Evolutionary conservation across 1,284 basidiomycete genomes (phyloP), one percentile per base, ranked within the genome.

Genomic region (Ustilago curta): DNA sequence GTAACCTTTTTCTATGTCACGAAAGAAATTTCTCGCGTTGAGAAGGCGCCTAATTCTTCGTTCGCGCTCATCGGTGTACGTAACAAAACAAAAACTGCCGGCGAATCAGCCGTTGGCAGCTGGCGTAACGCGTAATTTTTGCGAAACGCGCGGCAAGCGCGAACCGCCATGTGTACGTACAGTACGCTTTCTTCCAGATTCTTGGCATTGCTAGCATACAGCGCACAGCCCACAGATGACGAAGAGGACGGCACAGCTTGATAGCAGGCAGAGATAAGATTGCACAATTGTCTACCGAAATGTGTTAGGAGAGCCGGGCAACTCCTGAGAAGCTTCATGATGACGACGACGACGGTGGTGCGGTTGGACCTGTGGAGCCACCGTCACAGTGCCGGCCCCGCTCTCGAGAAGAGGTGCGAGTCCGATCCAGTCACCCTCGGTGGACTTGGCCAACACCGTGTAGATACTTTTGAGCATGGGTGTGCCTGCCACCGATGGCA

Each of bases 381-480:
- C 39, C 11, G 18, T 55, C 29, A 16, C 19, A 45, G 25, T 23
- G 42, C 42, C 23, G 21, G 18, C 19, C 18, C 8, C 31, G 42
- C 32, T 31, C 39, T 44, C 29, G 37, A 39, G 9, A 48, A 70
- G 25, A 23, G 62, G 62, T 19, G 69, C 69, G 23, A 71, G 50
- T 8, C 68, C 62, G 14, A 70, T 70, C 68, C 58, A 70, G 37
- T 70, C 68, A 7, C 68, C 61, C 8, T 8, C 18, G 2, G 23
- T 18, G 11, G 40, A 61, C 50, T 44, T 60, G 29, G 50, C 40
- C 11, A 71, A 45, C 25, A 73, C 70, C 31, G 61, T 64, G 35
- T 73, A 73, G 12, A 73, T 19, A 35, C 57, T 73, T 54, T 64
- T 63, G n/a, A 73, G 65, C 25, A 73, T 51, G 0, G 70, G 70